Evolutionary conservation across 2,329 filamentous ascomycete genomes (phyloP).

Genomic region (Microcyclosporella mali): DNA sequence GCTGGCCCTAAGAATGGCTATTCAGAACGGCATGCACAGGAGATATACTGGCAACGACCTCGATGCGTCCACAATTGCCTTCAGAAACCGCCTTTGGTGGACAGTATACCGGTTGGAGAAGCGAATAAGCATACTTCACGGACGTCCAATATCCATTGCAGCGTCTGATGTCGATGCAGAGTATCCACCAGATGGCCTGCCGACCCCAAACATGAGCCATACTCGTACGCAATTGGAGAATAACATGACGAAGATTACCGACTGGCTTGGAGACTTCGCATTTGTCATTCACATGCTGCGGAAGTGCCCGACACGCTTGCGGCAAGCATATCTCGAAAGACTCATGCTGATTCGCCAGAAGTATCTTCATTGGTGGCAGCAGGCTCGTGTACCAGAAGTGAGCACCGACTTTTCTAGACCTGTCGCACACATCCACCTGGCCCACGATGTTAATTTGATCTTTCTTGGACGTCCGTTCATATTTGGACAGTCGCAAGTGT

Average conservation of each 20-base stretch:
- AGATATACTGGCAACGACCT: slow-evolving; percentile 36
- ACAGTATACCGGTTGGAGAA: slow-evolving; percentile 41
- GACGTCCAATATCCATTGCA: slow-evolving; percentile 50
- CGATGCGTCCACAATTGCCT: slow-evolving; percentile 39
- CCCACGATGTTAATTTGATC: slow-evolving; percentile 12
- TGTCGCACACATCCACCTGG: slow-evolving; percentile 11
- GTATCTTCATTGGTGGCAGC: slow-evolving; percentile 11
- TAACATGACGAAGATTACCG: slow-evolving; percentile 11
- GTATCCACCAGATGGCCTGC: slow-evolving; percentile 35
- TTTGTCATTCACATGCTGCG: slow-evolving; percentile 12
- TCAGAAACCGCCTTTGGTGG: slow-evolving; percentile 17
- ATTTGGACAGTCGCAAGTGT: background rate
- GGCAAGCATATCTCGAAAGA: slow-evolving; percentile 13
- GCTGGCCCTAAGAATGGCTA: slow-evolving; percentile 51
- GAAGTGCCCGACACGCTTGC: slow-evolving; percentile 7
- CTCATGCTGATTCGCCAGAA: slow-evolving; percentile 10
- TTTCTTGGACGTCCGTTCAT: slow-evolving; percentile 17
- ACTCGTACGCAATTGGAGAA: slow-evolving; percentile 4
- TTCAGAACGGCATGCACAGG: slow-evolving; percentile 57
- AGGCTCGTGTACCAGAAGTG: slow-evolving; percentile 3
- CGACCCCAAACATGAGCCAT: background rate
- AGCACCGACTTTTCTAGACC: slow-evolving; percentile 2
- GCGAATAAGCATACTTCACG: slow-evolving; percentile 53
- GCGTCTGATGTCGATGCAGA: slow-evolving; percentile 50
- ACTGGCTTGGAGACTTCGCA: slow-evolving; percentile 13